A percentile compares a stretch with the other conserved stretches of the same genome.
Evolutionary conservation across 768 basidiomycete species (phyloP).

Genomic region (Tylopilus rubrobrunneus): DNA sequence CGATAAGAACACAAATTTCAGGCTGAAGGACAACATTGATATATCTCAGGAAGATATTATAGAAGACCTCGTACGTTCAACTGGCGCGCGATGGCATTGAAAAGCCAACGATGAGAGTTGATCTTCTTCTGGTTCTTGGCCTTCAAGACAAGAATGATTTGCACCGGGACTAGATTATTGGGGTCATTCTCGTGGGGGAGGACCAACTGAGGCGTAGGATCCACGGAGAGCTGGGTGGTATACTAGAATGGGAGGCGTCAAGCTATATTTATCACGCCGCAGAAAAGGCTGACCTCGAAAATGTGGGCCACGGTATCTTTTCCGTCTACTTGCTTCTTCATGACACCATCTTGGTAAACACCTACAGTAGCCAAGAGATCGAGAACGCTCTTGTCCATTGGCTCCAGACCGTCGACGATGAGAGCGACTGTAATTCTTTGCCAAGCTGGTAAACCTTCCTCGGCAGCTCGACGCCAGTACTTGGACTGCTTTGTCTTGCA

Average conservation of each 20-base stretch:
- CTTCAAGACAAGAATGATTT: slow-evolving; percentile 87
- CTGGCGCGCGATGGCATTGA: slow-evolving; percentile 87
- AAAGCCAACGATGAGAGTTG: slow-evolving; percentile 93
- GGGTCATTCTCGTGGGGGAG: slow-evolving; percentile 87
- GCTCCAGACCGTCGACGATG: slow-evolving; percentile 88
- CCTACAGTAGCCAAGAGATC: slow-evolving; percentile 88
- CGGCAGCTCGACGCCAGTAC: slow-evolving; percentile 80
- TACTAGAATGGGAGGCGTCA: slow-evolving; percentile 51
- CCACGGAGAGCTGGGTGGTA: slow-evolving; percentile 94
- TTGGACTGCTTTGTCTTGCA: slow-evolving; percentile 95
- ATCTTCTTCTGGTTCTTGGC: slow-evolving; percentile 96
- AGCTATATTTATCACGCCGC: background rate
- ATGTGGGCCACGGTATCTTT: slow-evolving; percentile 92
- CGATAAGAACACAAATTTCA: slow-evolving; percentile 87
- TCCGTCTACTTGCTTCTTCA: slow-evolving; percentile 88
- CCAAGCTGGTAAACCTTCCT: slow-evolving; percentile 85
- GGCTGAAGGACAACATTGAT: slow-evolving; percentile 47
- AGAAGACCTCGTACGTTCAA: slow-evolving; percentile 47
- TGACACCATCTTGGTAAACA: slow-evolving; percentile 91
- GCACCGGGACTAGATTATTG: slow-evolving; percentile 90
- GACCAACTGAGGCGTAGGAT: slow-evolving; percentile 84
- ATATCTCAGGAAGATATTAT: background rate
- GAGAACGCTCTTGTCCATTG: slow-evolving; percentile 93
- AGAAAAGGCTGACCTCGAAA: slow-evolving; percentile 65
- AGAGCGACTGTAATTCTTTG: slow-evolving; percentile 88